These are phyloP conservation scores for Jamesozyma gamospora DNA, from an alignment of 805 yeast genomes.

Conservation along the genomic window DNA sequence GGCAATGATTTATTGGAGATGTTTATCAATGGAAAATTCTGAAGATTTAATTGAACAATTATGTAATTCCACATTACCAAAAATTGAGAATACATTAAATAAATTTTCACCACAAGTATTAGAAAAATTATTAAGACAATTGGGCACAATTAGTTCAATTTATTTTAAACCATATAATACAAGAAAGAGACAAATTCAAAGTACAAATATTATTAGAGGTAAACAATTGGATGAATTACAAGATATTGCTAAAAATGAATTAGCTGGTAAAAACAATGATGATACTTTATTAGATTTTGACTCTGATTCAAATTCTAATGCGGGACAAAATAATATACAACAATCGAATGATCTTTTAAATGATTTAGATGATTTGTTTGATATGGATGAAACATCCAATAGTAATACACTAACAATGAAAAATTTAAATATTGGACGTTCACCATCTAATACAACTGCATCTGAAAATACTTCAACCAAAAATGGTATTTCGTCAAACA, in stretches of 20 bases:
- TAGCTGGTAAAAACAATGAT: slow-evolving; percentile 51
- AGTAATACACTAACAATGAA: background rate
- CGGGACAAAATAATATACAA: slow-evolving; percentile 19
- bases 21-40: slow-evolving; percentile 40
- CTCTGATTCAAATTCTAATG: slow-evolving; percentile 39
- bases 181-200: slow-evolving; percentile 32
- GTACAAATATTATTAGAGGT: slow-evolving; percentile 30
- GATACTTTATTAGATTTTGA: slow-evolving; percentile 84
- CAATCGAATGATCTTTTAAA: slow-evolving; percentile 39
- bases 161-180: slow-evolving; percentile 77
- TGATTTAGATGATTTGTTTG: slow-evolving; percentile 65
- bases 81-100: slow-evolving; percentile 62
- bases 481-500: slow-evolving; percentile 9
- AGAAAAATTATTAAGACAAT: slow-evolving; percentile 58
- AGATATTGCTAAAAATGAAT: slow-evolving; percentile 66
- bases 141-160: slow-evolving; percentile 80
- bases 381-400: slow-evolving; percentile 24
- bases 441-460: background rate
- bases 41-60: slow-evolving; percentile 18
- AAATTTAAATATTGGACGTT: slow-evolving; percentile 1
- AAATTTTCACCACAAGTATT: slow-evolving; percentile 59
- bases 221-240: slow-evolving; percentile 70
- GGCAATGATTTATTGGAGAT: slow-evolving; percentile 73
- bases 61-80: slow-evolving; percentile 44
- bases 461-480: background rate